These are phyloP conservation scores for Chaetomium cochliodes DNA, from an alignment of 495 filamentous ascomycete species.

Conservation along the genomic window DNA sequence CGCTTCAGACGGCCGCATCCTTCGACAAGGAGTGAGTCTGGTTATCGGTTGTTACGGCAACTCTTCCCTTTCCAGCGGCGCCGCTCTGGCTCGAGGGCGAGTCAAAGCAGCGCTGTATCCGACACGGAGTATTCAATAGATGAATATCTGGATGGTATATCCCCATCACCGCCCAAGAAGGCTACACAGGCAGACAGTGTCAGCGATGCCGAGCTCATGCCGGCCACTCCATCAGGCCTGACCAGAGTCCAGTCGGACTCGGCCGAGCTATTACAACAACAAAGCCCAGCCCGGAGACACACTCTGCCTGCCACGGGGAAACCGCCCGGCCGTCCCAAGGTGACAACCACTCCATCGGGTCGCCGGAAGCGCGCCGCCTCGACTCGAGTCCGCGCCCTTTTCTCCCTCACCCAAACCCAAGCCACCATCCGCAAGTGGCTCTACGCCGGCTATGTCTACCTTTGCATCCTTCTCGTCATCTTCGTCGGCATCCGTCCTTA, in stretches of 20 bases:
- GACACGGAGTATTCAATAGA: slow-evolving; percentile 30
- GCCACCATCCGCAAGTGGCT: slow-evolving; percentile 74
- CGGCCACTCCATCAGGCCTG: background rate
- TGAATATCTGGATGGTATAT: slow-evolving; percentile 19
- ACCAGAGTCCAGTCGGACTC: slow-evolving; percentile 26
- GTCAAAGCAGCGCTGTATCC: slow-evolving; percentile 9
- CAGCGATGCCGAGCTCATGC: slow-evolving; percentile 20
- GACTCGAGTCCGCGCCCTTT: slow-evolving; percentile 65
- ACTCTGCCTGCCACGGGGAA: slow-evolving; percentile 47
- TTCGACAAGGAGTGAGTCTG: slow-evolving; percentile 29
- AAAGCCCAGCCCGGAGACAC: slow-evolving; percentile 47
- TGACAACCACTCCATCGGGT: slow-evolving; percentile 61
- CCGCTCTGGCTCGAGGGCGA: slow-evolving; percentile 31
- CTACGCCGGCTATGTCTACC: slow-evolving; percentile 77
- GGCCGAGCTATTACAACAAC: slow-evolving; percentile 17
- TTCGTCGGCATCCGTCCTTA: slow-evolving; percentile 70
- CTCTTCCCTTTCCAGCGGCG: slow-evolving; percentile 34
- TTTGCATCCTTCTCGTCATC: slow-evolving; percentile 59
- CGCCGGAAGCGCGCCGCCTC: slow-evolving; percentile 67
- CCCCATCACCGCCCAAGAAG: background rate
- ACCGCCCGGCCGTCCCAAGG: slow-evolving; percentile 32
- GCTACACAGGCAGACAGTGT: slow-evolving; percentile 11
- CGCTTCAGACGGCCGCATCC: slow-evolving; percentile 62
- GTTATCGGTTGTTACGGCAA: slow-evolving; percentile 29
- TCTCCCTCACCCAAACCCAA: slow-evolving; percentile 76